phyloP scores from a whole-genome alignment of 2,329 filamentous ascomycete species.

The Trichoderma atrobrunneum region DNA sequence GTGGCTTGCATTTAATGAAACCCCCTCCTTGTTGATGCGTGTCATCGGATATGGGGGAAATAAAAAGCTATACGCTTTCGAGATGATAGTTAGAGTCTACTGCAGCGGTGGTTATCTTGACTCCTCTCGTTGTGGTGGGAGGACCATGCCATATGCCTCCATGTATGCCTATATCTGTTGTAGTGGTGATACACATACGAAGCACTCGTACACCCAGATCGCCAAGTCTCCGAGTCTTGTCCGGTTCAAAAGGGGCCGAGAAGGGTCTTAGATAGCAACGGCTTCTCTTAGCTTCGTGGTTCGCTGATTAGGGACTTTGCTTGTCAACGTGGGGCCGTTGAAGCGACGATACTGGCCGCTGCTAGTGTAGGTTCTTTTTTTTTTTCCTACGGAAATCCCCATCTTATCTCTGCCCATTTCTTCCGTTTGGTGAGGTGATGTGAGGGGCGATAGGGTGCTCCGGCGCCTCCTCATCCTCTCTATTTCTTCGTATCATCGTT shows the following conservation, averaged over 20 bases:
- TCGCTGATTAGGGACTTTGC: neutral
- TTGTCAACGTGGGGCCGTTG: conserved; percentile 7
- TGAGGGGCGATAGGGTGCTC: neutral
- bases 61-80: neutral
- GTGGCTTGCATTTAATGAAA: neutral
- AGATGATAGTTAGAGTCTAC: neutral
- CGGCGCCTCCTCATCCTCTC: neutral
- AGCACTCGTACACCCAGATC: neutral
- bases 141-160: neutral
- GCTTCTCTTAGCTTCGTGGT: neutral
- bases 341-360: conserved; percentile 6
- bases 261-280: neutral
- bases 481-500: neutral
- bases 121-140: neutral
- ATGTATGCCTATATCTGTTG: neutral
- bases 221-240: neutral
- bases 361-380: neutral
- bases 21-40: neutral
- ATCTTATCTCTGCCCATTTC: neutral
- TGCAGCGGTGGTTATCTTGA: neutral
- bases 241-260: neutral
- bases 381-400: neutral
- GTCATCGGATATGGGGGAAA: neutral
- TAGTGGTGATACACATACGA: neutral
- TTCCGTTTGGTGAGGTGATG: neutral